Evolutionary conservation across 805 yeast species (phyloP).

Genomic region (Candida wancherniae): DNA sequence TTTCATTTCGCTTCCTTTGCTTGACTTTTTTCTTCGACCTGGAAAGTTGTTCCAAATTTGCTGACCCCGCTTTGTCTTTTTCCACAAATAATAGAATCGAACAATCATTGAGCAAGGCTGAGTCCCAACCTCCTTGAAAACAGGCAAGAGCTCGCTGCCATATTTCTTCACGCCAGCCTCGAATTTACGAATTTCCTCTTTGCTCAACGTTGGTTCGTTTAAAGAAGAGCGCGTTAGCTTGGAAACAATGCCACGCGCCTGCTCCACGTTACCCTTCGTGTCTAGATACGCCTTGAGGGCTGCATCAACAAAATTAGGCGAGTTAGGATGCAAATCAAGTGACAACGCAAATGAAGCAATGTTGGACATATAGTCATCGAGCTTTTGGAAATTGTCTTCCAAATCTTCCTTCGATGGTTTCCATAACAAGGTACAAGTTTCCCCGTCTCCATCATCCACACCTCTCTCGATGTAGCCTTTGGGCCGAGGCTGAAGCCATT

Average conservation of each 20-base stretch:
- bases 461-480: constrained; percentile 84
- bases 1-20: constrained; percentile 17
- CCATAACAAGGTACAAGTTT: constrained; percentile 68
- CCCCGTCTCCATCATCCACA: constrained; percentile 47
- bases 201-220: constrained; percentile 71
- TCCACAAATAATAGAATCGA: constrained; percentile 87
- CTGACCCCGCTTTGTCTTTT: constrained; percentile 73
- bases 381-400: constrained; percentile 20
- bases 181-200: constrained; percentile 60
- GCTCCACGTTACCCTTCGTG: constrained; percentile 43
- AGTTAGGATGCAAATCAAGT: constrained; percentile 51
- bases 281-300: constrained; percentile 53
- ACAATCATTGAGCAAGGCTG: constrained; percentile 78
- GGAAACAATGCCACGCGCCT: constrained; percentile 44
- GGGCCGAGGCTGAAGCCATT: constrained; percentile 77
- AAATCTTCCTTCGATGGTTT: constrained; percentile 35
- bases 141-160: constrained; percentile 79
- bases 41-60: constrained; percentile 77
- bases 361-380: constrained; percentile 51
- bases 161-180: constrained; percentile 67
- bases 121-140: constrained; percentile 63
- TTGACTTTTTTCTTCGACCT: constrained; percentile 60
- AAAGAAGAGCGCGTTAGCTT: constrained; percentile 53
- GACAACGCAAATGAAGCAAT: constrained; percentile 55
- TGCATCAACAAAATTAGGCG: constrained; percentile 83